Evolutionary conservation across 2,329 filamentous ascomycete species (phyloP).

Genomic region (Zasmidium cellare): DNA sequence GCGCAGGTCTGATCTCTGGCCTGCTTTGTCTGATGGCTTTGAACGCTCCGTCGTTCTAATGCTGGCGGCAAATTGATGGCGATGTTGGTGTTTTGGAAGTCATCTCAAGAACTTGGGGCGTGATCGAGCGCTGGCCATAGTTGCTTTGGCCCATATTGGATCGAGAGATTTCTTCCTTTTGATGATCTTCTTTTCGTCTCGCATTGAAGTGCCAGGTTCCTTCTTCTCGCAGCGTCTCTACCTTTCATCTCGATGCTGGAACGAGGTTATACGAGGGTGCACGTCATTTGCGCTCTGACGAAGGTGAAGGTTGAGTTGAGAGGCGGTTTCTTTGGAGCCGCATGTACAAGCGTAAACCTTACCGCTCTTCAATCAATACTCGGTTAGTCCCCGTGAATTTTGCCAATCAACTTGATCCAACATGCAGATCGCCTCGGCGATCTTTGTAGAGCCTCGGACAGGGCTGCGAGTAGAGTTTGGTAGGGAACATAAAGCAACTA

Average conservation of each 20-base stretch:
- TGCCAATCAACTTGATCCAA: background rate
- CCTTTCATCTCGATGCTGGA: background rate
- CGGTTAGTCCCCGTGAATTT: background rate
- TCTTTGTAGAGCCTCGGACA: background rate
- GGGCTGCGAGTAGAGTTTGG: too few species aligned
- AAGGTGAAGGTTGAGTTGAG: background rate
- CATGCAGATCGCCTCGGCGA: background rate
- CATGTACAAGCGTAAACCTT: background rate
- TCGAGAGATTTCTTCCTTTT: too few species aligned
- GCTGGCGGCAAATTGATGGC: too few species aligned
- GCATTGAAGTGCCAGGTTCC: too few species aligned
- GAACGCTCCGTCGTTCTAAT: conserved; percentile 26
- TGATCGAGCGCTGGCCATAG: too few species aligned
- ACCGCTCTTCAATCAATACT: background rate
- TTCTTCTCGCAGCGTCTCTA: too few species aligned
- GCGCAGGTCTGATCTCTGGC: conserved; percentile 56
- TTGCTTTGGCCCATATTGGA: too few species aligned
- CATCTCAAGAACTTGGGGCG: too few species aligned
- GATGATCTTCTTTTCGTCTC: too few species aligned
- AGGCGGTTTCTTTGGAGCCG: background rate
- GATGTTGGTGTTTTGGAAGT: too few species aligned
- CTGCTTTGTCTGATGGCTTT: conserved; percentile 56
- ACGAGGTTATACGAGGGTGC: background rate
- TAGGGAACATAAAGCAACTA: too few species aligned
- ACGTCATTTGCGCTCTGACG: background rate